Conservation (phyloP, 306 rosid genomes). For the Fragaria iinumae region DNA sequence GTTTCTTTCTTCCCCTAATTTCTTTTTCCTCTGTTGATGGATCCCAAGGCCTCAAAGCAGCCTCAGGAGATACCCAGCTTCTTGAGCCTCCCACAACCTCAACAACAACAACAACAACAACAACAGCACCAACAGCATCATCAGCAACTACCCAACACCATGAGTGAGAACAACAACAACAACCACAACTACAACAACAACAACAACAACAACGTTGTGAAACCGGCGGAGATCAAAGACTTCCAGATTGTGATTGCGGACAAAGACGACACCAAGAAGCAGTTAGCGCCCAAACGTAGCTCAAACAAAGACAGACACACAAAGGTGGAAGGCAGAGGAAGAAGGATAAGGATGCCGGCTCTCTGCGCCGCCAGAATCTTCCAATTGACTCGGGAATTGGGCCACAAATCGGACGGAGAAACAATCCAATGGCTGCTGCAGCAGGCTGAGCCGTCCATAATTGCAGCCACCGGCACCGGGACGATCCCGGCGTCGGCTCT, state of each 20-base stretch:
- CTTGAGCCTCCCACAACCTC: conserved; percentile 51
- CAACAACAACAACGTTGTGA: conserved; percentile 29
- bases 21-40: conserved; percentile 58
- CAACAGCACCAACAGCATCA: conserved; percentile 19
- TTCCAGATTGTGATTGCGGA: conserved; percentile 71
- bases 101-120: not conserved
- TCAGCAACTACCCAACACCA: conserved; percentile 15
- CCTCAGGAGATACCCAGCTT: conserved; percentile 50
- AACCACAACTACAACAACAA: conserved; percentile 17
- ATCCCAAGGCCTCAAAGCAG: conserved; percentile 93
- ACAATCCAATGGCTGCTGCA: conserved; percentile 95
- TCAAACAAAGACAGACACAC: conserved; percentile 97
- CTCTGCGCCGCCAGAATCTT: conserved; percentile 89
- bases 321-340: conserved; percentile 90
- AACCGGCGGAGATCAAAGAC: conserved; percentile 65
- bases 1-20: conserved; percentile 8
- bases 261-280: conserved; percentile 62
- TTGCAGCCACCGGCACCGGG: conserved; percentile 87
- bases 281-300: conserved; percentile 80
- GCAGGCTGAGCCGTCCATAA: conserved; percentile 87
- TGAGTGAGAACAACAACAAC: conserved; percentile 23
- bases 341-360: conserved; percentile 98
- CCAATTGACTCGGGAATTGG: conserved; percentile 89
- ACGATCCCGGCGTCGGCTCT: conserved; percentile 95
- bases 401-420: conserved; percentile 97